Base-by-base conservation (phyloP, 345 rosid genomes). In the Rubroshorea leprosula region DNA sequence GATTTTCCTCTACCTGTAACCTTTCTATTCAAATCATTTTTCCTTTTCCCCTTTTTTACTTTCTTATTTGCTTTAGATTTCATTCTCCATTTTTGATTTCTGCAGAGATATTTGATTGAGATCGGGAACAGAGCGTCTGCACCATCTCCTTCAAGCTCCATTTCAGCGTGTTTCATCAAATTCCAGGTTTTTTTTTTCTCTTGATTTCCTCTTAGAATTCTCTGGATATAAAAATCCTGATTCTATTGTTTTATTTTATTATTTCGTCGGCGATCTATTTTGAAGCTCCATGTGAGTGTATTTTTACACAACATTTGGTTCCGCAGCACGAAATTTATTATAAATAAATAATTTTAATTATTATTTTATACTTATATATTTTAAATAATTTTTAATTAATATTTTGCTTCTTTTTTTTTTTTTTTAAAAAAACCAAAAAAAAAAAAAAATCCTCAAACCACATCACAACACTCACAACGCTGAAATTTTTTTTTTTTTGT, bases 1-100 rank as follows among this genome's bases (percentile, higher is more conserved):
- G 10, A 31, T 16, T 23, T 44, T 20, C 49, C 48, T 68, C 63
- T 19, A 45, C 57, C 17, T 57, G 65, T 68, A 72, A 64, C 4
- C 19, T 7, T 4, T 27, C 23, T 56, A 51, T 21, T 60, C 54
- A 5, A n/a, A 13, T 24, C 47, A 53, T 44, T 21, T 46, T 55
- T 23, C 17, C n/a, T n/a, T 60, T 9, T 35, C 38, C 46, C 21
- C 20, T 0, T 17, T 49, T 26, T 5, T 12, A 18, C 26, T 26
- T 22, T 18, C 41, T n/a, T 46, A 8, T 8, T 51, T 16, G 21
- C 19, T 35, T 14, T 41, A 0, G 51, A 57, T 41, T 23, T 45
- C n/a, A 20, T 44, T 18, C 22, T 35, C 41, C 41, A 35, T 35
- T 35, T 35, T 35, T 6, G 12, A 1, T 35, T 4, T 35, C 11